Percentiles rank a stretch among this genome's conserved stretches.
phyloP scores from a whole-genome alignment of 495 filamentous ascomycete genomes.

The Penicillium atrosanguineum region DNA sequence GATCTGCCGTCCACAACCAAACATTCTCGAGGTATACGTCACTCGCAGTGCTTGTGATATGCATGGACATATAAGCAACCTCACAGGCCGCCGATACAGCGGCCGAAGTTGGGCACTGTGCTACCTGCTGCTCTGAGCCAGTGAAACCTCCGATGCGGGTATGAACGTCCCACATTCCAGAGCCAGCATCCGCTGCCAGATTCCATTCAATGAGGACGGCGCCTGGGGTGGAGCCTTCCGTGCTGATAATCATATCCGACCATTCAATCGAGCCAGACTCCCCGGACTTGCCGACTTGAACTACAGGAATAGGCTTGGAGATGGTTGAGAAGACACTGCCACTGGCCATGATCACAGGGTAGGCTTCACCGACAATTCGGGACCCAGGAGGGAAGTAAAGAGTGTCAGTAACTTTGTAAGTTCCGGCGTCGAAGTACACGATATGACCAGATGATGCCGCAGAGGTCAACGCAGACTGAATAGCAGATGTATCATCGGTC shows the following conservation, averaged over 20 bases:
- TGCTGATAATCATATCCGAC: slow-evolving; percentile 61
- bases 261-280: slow-evolving; percentile 55
- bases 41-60: slow-evolving; percentile 55
- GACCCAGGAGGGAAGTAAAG: slow-evolving; percentile 45
- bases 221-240: slow-evolving; percentile 57
- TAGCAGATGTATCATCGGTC: slow-evolving; percentile 61
- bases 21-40: slow-evolving; percentile 62
- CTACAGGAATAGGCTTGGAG: slow-evolving; percentile 61
- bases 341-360: slow-evolving; percentile 62
- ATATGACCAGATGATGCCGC: slow-evolving; percentile 42
- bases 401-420: slow-evolving; percentile 47
- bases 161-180: slow-evolving; percentile 60
- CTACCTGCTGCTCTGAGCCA: slow-evolving; percentile 49
- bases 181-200: slow-evolving; percentile 46
- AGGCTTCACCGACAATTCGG: slow-evolving; percentile 50
- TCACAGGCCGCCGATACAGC: slow-evolving; percentile 49
- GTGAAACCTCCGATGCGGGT: slow-evolving; percentile 54
- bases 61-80: slow-evolving; percentile 65
- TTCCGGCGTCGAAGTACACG: slow-evolving; percentile 48
- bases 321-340: slow-evolving; percentile 61
- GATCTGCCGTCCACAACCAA: slow-evolving; percentile 72
- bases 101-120: slow-evolving; percentile 47
- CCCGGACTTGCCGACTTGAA: slow-evolving; percentile 57
- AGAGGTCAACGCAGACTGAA: slow-evolving; percentile 44
- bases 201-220: slow-evolving; percentile 78